A percentile compares a stretch with the other conserved stretches of the same genome.
Conservation (phyloP, 73 alveolate genomes). For the Paraurostyla sp. region DNA sequence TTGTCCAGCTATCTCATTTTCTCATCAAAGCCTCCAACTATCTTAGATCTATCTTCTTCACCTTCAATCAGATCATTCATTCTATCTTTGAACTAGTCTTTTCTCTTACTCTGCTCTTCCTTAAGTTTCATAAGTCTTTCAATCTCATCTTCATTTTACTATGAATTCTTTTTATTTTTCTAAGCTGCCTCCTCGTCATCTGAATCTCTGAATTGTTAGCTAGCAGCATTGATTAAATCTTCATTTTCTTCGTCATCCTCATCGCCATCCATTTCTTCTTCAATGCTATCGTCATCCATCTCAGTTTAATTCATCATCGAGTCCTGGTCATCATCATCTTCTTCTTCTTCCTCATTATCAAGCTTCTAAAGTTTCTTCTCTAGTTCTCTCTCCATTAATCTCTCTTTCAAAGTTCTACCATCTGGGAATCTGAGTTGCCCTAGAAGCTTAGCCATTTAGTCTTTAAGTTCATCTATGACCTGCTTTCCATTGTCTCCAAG, state of each 20-base stretch:
- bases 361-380: slow-evolving; percentile 6
- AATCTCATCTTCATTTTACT: slow-evolving; percentile 42
- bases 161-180: neutral
- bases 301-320: slow-evolving; percentile 1
- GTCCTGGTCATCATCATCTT: slow-evolving; percentile 28
- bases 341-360: slow-evolving; percentile 46
- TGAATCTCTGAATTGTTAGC: neutral
- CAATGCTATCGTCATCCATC: neutral
- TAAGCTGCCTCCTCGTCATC: slow-evolving; percentile 2
- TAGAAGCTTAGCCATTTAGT: slow-evolving; percentile 19
- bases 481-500: slow-evolving; percentile 6
- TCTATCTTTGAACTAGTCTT: neutral
- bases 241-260: slow-evolving; percentile 26
- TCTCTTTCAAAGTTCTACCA: slow-evolving; percentile 56
- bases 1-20: slow-evolving; percentile 42
- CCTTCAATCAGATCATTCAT: slow-evolving; percentile 35
- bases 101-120: slow-evolving; percentile 27
- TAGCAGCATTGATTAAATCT: slow-evolving; percentile 18
- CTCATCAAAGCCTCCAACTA: slow-evolving; percentile 58
- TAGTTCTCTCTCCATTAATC: neutral
- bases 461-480: slow-evolving; percentile 42
- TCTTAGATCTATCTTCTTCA: slow-evolving; percentile 47
- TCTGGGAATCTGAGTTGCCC: slow-evolving; percentile 65
- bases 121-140: neutral
- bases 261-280: neutral